phyloP scores from a whole-genome alignment of 169 alveolate genomes.

The Fabrea salina region DNA sequence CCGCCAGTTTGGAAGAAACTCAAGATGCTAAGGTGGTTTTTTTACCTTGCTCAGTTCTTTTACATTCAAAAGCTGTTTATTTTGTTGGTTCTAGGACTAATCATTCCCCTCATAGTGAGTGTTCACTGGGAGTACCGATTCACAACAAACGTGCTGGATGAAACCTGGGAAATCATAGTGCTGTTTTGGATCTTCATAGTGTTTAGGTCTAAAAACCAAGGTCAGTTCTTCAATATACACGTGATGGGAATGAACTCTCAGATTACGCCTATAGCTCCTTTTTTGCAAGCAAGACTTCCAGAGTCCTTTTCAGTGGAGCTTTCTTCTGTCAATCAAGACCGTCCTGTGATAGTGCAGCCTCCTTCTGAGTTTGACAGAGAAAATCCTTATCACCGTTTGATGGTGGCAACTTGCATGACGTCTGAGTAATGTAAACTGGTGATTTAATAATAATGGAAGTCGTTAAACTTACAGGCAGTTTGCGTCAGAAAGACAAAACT shows the following conservation, averaged over 20 bases:
- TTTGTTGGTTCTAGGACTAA: no score
- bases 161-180: neutral
- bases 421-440: no score
- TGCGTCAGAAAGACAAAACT: no score
- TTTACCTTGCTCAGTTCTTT: neutral
- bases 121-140: no score
- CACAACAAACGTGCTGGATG: neutral
- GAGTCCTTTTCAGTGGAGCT: neutral
- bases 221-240: neutral
- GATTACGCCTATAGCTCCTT: neutral
- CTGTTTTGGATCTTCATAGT: neutral
- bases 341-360: neutral
- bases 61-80: neutral
- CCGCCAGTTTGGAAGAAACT: neutral
- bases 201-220: constrained; percentile 10
- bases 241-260: neutral
- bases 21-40: neutral
- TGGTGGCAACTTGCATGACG: neutral
- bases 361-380: neutral
- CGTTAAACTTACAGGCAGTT: no score
- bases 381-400: neutral
- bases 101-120: no score
- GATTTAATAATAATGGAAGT: no score
- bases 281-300: neutral
- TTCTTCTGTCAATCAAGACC: neutral